A percentile compares a stretch with the other conserved stretches of the same genome.
Evolutionary conservation across 2,329 filamentous ascomycete genomes (phyloP).

Genomic region (Stachybotrys chlorohalonatus): DNA sequence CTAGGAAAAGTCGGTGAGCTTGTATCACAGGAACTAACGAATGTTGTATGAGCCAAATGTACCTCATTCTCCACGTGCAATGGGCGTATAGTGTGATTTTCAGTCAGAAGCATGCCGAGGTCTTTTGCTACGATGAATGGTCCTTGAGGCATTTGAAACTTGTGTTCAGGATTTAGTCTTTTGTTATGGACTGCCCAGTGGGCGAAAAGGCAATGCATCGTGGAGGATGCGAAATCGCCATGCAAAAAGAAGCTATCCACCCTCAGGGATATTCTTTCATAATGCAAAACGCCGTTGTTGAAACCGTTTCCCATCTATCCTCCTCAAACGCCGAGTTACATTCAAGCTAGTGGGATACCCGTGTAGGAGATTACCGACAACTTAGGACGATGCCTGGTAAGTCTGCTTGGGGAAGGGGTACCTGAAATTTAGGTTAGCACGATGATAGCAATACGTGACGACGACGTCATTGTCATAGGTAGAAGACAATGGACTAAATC

Average conservation of each 20-base stretch:
- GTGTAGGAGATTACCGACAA: conserved; percentile 12
- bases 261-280: conserved; percentile 13
- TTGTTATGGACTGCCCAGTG: not conserved
- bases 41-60: too few relatives aligned
- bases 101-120: too few relatives aligned
- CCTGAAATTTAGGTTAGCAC: conserved; percentile 31
- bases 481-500: conserved; percentile 4
- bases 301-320: conserved; percentile 35
- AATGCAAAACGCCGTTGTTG: conserved; percentile 43
- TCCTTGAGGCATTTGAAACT: not conserved
- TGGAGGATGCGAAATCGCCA: conserved; percentile 31
- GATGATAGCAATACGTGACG: conserved; percentile 5
- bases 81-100: too few relatives aligned
- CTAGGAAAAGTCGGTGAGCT: too few relatives aligned
- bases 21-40: too few relatives aligned
- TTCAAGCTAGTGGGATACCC: conserved; percentile 13
- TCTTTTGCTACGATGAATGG: not conserved
- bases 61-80: too few relatives aligned
- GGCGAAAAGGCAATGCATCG: conserved; percentile 17
- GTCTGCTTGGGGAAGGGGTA: conserved; percentile 77
- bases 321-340: conserved; percentile 13
- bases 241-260: conserved; percentile 19
- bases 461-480: conserved; percentile 4
- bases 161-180: not conserved
- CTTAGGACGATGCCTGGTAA: conserved; percentile 45